These are phyloP conservation scores for Candida suzukii DNA, from an alignment of 805 yeast genomes.

Conservation along the genomic window DNA sequence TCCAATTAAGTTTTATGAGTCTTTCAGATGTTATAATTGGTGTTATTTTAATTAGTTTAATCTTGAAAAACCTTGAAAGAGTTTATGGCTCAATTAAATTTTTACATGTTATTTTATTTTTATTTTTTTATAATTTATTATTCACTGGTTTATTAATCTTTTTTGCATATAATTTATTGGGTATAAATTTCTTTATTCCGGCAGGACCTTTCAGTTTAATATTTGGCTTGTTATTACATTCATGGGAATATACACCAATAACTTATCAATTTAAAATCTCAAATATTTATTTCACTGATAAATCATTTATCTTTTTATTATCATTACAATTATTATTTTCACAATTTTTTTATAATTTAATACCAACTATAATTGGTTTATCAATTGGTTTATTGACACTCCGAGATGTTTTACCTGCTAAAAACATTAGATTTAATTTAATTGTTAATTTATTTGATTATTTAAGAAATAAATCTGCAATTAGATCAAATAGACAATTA, in stretches of 20 bases:
- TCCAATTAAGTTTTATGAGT: conserved; percentile 48
- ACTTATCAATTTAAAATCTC: conserved; percentile 30
- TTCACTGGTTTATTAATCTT: conserved; percentile 28
- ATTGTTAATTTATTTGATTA: neutral
- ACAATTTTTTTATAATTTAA: neutral
- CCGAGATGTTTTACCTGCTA: conserved; percentile 30
- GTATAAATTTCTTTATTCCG: conserved; percentile 34
- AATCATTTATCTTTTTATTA: neutral
- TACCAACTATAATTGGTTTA: conserved; percentile 21
- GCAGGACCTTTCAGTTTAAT: conserved; percentile 37
- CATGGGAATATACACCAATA: conserved; percentile 33
- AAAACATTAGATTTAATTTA: conserved; percentile 4
- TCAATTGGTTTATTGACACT: conserved; percentile 30
- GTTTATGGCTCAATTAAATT: conserved; percentile 50
- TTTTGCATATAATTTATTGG: conserved; percentile 20
- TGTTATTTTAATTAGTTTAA: conserved; percentile 38
- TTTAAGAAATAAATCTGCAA: neutral
- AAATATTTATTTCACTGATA: neutral
- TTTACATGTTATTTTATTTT: conserved; percentile 35
- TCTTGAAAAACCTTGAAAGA: conserved; percentile 50
- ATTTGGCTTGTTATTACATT: conserved; percentile 31
- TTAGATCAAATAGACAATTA: neutral
- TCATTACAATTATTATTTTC: conserved; percentile 7
- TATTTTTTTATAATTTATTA: conserved; percentile 41
- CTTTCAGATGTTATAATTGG: conserved; percentile 50